Conservation (phyloP, 495 filamentous ascomycete genomes). For the Aspergillus bridgeri region DNA sequence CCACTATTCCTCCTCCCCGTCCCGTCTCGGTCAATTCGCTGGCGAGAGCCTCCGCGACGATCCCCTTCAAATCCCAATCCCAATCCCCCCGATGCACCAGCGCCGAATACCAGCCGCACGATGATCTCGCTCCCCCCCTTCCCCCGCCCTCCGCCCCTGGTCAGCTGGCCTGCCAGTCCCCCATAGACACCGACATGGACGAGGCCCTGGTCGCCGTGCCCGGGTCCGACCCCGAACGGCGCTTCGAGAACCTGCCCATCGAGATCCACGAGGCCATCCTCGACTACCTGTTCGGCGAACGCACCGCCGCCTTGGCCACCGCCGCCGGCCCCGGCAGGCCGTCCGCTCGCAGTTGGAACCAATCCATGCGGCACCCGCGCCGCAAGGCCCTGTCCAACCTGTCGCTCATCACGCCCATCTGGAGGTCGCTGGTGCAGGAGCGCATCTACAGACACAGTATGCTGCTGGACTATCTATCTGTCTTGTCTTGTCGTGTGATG, state of each 20-base stretch:
- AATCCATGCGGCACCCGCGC: slow-evolving; percentile 62
- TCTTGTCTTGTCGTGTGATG: slow-evolving; percentile 3
- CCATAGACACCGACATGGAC: slow-evolving; percentile 31
- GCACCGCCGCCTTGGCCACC: slow-evolving; percentile 55
- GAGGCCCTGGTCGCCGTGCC: slow-evolving; percentile 13
- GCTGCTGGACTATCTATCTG: slow-evolving; percentile 19
- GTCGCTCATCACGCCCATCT: slow-evolving; percentile 57
- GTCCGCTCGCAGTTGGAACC: slow-evolving; percentile 56
- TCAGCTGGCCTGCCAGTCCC: slow-evolving; percentile 18
- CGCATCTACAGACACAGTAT: slow-evolving; percentile 66
- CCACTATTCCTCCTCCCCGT: slow-evolving; percentile 33
- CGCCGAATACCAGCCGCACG: slow-evolving; percentile 23
- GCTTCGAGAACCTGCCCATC: slow-evolving; percentile 55
- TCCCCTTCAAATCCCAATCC: slow-evolving; percentile 18
- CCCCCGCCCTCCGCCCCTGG: slow-evolving; percentile 15
- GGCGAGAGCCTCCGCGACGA: slow-evolving; percentile 19
- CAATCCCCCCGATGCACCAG: slow-evolving; percentile 29
- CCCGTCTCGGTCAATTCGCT: slow-evolving; percentile 36
- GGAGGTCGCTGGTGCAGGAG: slow-evolving; percentile 63
- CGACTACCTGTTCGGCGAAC: slow-evolving; percentile 64
- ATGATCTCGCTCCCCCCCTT: slow-evolving; percentile 16
- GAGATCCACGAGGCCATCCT: slow-evolving; percentile 71
- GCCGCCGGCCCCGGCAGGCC: slow-evolving; percentile 41
- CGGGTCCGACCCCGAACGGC: slow-evolving; percentile 12
- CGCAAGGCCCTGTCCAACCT: slow-evolving; percentile 62